Conservation (phyloP, 2,329 filamentous ascomycete genomes). For the Ceratocystis diversiconidia region DNA sequence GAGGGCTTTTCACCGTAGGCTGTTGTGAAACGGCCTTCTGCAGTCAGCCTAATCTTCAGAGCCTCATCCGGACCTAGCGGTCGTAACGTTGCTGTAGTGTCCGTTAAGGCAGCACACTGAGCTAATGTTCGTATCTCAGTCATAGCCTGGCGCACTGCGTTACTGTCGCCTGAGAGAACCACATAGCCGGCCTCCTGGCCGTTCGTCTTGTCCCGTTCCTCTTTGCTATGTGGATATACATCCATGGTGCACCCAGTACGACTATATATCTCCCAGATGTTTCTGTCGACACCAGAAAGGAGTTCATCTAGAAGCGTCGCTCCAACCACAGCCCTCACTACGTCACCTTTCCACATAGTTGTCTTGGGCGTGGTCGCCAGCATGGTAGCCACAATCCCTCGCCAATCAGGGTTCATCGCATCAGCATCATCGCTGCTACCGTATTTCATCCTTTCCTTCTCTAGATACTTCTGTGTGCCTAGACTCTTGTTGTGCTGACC, state of each 20-base stretch:
- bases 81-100: conserved; percentile 21
- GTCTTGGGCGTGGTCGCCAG: conserved; percentile 26
- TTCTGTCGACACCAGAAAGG: conserved; percentile 19
- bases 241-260: conserved; percentile 21
- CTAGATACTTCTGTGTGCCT: conserved; percentile 3
- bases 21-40: conserved; percentile 15
- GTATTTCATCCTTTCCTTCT: neutral
- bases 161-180: conserved; percentile 25
- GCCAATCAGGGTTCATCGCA: conserved; percentile 26
- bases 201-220: neutral
- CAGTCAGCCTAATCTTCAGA: neutral
- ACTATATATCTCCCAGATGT: conserved; percentile 25
- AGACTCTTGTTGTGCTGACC: conserved; percentile 4
- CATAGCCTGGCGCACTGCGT: conserved; percentile 24
- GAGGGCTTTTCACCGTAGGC: conserved; percentile 10
- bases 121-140: conserved; percentile 11
- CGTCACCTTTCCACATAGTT: conserved; percentile 24
- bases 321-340: conserved; percentile 28
- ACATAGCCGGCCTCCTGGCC: conserved; percentile 20
- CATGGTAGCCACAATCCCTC: conserved; percentile 28
- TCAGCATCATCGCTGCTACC: neutral
- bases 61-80: conserved; percentile 4
- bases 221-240: conserved; percentile 13
- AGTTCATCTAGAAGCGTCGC: conserved; percentile 23
- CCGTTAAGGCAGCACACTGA: conserved; percentile 26